Base-by-base conservation (phyloP, 441 rosid species). In the Euphorbia schlechtendalii region DNA sequence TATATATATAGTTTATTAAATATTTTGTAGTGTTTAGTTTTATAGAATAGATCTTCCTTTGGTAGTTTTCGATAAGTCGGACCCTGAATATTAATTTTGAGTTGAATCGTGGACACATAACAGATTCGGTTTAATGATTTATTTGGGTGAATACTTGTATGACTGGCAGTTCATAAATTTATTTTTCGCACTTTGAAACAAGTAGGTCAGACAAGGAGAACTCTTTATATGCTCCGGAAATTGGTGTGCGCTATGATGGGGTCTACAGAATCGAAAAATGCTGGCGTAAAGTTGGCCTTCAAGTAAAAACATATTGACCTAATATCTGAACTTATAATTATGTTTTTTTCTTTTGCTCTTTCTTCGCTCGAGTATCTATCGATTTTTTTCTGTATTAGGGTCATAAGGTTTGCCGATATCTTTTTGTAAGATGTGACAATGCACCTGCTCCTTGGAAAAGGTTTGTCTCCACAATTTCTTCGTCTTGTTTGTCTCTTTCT, bases 401-500 rank as follows among this genome's bases (percentile, higher is more conserved):
- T 21, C 76, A 76, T 10, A 71, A 80, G 59, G 87, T 83, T 5
- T 85, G 88, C 38, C 73, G 96, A 24, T 92, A 86, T 76, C 72
- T 89, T 2, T 92, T 92, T 66, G 96, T 89, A 0, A 82, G 98
- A 70, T 89, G 98, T 71, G 98, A 92, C 75, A 92, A 89, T 51
- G 86, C 83, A 34, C 86, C 96, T 56, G 98, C 96, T 41, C 96
- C 96, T 20, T 92, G 98, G 98, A 86, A 90, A 2, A 87, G 93
- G 98, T 92, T 71, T 69, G 73, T 38, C 24, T 66, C 14, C 45
- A 14, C n/a, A 32, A 18, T 30, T 56, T n/a, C 0, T 24, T 36
- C 17, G 21, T 28, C 46, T 41, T 41, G 4, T 20, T 57, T 15
- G 20, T 48, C 7, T 24, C 22, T 61, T 32, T n/a, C 49, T 55